A percentile compares a stretch with the other conserved stretches of the same genome.
Conservation (phyloP, 1,284 basidiomycete species). For the Puccinia polysora region DNA sequence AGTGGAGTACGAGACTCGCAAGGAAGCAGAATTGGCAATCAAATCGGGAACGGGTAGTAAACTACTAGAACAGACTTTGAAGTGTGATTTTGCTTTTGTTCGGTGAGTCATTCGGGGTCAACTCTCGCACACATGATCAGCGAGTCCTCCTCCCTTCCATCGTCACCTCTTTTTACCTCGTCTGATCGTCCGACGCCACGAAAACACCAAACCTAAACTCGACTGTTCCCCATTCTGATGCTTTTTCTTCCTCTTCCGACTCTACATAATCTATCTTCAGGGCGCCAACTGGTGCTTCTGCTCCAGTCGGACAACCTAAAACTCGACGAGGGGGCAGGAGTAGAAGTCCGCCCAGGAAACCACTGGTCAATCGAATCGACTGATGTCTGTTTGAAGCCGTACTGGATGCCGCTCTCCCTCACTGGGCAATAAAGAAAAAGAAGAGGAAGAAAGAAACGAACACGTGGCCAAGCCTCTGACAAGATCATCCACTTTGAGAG, state of each 20-base stretch:
- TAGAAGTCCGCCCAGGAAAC: conserved; percentile 35
- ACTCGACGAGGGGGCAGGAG: conserved; percentile 43
- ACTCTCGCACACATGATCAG: too few relatives aligned
- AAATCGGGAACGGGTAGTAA: conserved; percentile 72
- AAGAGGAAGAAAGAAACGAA: too few relatives aligned
- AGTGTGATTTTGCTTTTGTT: conserved; percentile 93
- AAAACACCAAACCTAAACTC: background rate
- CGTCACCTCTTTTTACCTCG: conserved; percentile 1
- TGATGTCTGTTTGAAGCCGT: too few relatives aligned
- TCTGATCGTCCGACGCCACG: conserved; percentile 40
- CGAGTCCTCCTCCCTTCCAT: conserved; percentile 24
- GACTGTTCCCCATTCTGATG: conserved; percentile 33
- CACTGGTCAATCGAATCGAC: conserved; percentile 41
- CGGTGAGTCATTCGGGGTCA: too few relatives aligned
- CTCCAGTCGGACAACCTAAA: conserved; percentile 15
- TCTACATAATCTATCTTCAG: background rate
- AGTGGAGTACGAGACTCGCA: conserved; percentile 89
- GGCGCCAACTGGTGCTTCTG: conserved; percentile 20
- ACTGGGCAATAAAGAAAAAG: too few relatives aligned
- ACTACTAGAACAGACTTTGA: conserved; percentile 78
- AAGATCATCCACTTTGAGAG: too few relatives aligned
- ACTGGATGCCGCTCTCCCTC: too few relatives aligned
- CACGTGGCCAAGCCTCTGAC: too few relatives aligned
- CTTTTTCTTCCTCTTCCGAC: conserved; percentile 13
- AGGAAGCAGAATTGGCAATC: conserved; percentile 88